phyloP scores from a whole-genome alignment of 2,329 filamentous ascomycete species.

The Fusarium fujikuroi region DNA sequence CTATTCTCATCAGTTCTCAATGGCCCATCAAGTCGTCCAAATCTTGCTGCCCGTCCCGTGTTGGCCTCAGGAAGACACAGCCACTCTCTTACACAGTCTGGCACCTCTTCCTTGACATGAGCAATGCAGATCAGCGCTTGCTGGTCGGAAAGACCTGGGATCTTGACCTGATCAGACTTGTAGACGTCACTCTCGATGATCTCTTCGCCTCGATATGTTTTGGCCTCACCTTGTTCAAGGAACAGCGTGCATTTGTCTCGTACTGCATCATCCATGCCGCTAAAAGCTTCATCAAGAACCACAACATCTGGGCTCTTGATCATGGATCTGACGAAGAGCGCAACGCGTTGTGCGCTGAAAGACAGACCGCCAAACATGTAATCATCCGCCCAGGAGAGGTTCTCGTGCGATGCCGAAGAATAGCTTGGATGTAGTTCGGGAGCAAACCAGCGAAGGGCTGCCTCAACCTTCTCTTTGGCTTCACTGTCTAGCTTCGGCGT shows the following conservation, averaged over 20 bases:
- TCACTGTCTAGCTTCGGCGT: slow-evolving; percentile 71
- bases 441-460: slow-evolving; percentile 80
- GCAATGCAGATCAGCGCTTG: slow-evolving; percentile 94
- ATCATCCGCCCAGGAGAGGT: slow-evolving; percentile 72
- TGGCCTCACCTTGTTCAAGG: slow-evolving; percentile 72
- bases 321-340: slow-evolving; percentile 84
- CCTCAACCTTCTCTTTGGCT: slow-evolving; percentile 70
- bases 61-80: slow-evolving; percentile 84
- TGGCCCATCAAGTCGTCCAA: slow-evolving; percentile 71
- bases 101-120: slow-evolving; percentile 90
- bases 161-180: slow-evolving; percentile 57
- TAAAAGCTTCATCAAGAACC: slow-evolving; percentile 88
- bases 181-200: slow-evolving; percentile 60
- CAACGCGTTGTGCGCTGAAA: slow-evolving; percentile 85
- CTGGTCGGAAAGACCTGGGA: slow-evolving; percentile 71
- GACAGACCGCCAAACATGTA: slow-evolving; percentile 77
- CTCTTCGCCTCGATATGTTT: slow-evolving; percentile 51
- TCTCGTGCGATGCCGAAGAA: slow-evolving; percentile 38
- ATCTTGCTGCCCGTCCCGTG: slow-evolving; percentile 67
- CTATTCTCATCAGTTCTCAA: slow-evolving; percentile 65
- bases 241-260: slow-evolving; percentile 90
- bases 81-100: slow-evolving; percentile 84
- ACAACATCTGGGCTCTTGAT: slow-evolving; percentile 85
- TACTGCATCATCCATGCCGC: slow-evolving; percentile 82
- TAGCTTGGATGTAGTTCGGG: slow-evolving; percentile 74